A percentile compares a stretch with the other conserved stretches of the same genome.
These are phyloP conservation scores for Clavispora asparagi DNA, from an alignment of 805 yeast species.

Conservation along the genomic window DNA sequence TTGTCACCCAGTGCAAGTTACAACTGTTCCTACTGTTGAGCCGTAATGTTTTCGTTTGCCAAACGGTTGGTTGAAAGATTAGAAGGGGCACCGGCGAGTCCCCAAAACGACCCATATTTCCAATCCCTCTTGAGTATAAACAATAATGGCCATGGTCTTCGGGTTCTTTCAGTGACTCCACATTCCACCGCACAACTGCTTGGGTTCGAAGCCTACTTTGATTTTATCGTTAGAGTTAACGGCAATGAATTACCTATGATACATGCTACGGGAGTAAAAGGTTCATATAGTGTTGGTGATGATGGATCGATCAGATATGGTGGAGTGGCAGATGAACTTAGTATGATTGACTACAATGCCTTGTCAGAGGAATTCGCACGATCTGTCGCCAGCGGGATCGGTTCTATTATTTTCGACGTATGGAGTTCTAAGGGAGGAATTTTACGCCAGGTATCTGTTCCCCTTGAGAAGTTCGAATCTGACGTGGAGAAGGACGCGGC, in stretches of 20 bases:
- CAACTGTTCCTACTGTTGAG: neutral
- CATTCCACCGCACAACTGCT: constrained; percentile 28
- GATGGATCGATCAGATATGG: constrained; percentile 39
- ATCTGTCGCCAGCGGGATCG: constrained; percentile 25
- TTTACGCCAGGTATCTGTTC: constrained; percentile 26
- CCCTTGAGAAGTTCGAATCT: constrained; percentile 13
- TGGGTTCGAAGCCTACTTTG: constrained; percentile 78
- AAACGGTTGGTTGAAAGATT: constrained; percentile 37
- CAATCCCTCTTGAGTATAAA: constrained; percentile 25
- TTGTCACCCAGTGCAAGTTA: neutral
- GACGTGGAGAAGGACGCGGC: constrained; percentile 6
- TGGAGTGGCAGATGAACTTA: constrained; percentile 26
- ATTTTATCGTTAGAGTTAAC: constrained; percentile 75
- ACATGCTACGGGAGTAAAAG: constrained; percentile 21
- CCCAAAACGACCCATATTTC: constrained; percentile 30
- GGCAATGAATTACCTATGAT: constrained; percentile 54
- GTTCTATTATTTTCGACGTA: constrained; percentile 50
- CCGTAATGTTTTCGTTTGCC: constrained; percentile 39
- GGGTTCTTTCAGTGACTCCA: constrained; percentile 35
- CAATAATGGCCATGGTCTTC: constrained; percentile 37
- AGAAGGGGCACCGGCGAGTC: constrained; percentile 21
- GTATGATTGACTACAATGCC: constrained; percentile 36
- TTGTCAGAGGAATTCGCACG: constrained; percentile 37
- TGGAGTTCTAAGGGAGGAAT: constrained; percentile 89
- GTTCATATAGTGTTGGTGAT: constrained; percentile 30